A percentile compares a stretch with the other conserved stretches of the same genome.
phyloP scores from a whole-genome alignment of 805 yeast genomes.

The Pichia gijzeniarum region DNA sequence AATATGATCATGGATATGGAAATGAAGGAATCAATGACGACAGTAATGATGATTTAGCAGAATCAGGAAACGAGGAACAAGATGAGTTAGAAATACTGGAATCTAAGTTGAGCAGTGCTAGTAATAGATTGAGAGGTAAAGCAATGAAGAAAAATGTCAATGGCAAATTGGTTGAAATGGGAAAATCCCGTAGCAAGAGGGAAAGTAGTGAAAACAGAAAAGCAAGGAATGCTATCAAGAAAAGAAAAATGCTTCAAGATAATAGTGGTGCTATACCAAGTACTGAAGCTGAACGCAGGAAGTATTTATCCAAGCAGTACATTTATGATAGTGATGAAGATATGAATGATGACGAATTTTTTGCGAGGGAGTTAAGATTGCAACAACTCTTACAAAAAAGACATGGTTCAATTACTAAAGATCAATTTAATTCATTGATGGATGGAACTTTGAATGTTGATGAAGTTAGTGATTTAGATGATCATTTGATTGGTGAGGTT shows the following conservation, averaged over 20 bases:
- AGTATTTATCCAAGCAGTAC: conserved; percentile 44
- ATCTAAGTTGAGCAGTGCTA: conserved; percentile 21
- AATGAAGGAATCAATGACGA: conserved; percentile 13
- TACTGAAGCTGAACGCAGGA: conserved; percentile 12
- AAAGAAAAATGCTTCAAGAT: conserved; percentile 23
- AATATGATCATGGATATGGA: conserved; percentile 14
- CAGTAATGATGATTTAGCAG: conserved; percentile 25
- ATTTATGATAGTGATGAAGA: conserved; percentile 63
- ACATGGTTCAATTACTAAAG: conserved; percentile 25
- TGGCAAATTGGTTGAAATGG: conserved; percentile 13
- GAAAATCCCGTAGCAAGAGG: conserved; percentile 7
- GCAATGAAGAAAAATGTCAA: conserved; percentile 19
- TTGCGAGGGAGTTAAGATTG: conserved; percentile 47
- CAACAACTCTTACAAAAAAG: conserved; percentile 30
- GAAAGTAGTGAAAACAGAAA: conserved; percentile 8
- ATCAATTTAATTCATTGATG: conserved; percentile 20
- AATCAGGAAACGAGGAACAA: conserved; percentile 35
- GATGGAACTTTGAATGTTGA: conserved; percentile 7
- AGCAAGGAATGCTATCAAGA: conserved; percentile 8
- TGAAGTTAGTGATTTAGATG: conserved; percentile 12
- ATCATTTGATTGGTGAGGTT: conserved; percentile 2
- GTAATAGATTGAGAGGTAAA: conserved; percentile 20
- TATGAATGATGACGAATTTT: conserved; percentile 44
- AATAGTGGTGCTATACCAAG: conserved; percentile 20
- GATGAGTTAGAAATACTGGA: conserved; percentile 37